Base-by-base conservation (phyloP, 2,329 filamentous ascomycete genomes). In the Aspergillus pseudotamarii region DNA sequence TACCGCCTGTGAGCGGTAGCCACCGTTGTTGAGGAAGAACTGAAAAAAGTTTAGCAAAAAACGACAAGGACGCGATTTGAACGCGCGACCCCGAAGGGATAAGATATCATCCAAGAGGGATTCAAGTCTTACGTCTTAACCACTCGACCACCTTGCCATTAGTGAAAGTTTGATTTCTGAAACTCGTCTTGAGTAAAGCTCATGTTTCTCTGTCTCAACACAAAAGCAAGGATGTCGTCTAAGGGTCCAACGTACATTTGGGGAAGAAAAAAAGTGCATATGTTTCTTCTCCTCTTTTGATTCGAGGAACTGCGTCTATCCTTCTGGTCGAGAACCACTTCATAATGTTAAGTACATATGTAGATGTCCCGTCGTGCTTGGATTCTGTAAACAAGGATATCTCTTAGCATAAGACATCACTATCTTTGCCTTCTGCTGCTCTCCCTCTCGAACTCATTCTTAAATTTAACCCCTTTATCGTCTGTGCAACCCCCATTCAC, bases 11-110 rank as follows among this genome's bases (percentile, higher is more conserved):
- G 14, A 19, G 36, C 14, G 36, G 36, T 38, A 38, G 14, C 36
- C 14, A 5, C 19, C 36, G 16, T 8, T 19, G 34, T 38, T 38
- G 16, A 2, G 6, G 2, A 16, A 19, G 36, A 6, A 19, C 14
- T 12, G 14, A 19, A 19, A 14, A 16, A 6, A 8, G 9, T n/a
- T 36, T 26, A 46, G 26, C 26, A 58, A 58, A 16, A 48, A 48
- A n/a, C 38, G 56, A 58, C 56, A 58, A 38, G 56, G 56, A 58
- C 56, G 56, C 41, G 56, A 58, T 58, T 58, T 32, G 56, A 58
- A 58, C 56, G 41, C 56, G 56, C 56, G 56, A 28, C 23, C 56
- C 56, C 56, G 56, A 58, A 58, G 56, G 56, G 23, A 58, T 58
- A 38, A 58, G 56, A 58, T 58, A 34, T 30, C 56, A 26, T 58